Evolutionary conservation across 2,329 filamentous ascomycete genomes (phyloP).

Genomic region (Ophiocordyceps australis): DNA sequence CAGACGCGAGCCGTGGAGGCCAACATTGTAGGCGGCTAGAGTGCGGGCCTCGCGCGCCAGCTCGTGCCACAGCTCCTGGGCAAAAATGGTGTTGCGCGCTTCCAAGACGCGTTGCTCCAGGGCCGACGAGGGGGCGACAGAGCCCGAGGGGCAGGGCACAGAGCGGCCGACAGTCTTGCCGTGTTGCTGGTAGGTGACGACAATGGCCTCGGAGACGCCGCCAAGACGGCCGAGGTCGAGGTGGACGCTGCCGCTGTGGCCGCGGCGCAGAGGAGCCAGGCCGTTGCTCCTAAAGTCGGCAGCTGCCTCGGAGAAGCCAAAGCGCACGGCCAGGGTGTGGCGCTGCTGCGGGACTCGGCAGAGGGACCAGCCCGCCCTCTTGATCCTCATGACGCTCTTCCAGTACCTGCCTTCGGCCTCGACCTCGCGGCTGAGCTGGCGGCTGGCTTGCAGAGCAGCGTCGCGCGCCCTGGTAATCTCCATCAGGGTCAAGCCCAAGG

Average conservation of each 20-base stretch:
- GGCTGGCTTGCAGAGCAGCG: constrained; percentile 53
- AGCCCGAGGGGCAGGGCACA: constrained; percentile 27
- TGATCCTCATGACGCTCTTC: constrained; percentile 68
- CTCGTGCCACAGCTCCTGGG: constrained; percentile 83
- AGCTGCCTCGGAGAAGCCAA: constrained; percentile 60
- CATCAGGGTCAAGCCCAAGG: constrained; percentile 60
- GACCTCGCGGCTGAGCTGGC: constrained; percentile 59
- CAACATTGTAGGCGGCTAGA: constrained; percentile 53
- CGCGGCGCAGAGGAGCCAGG: constrained; percentile 62
- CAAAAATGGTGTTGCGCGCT: constrained; percentile 62
- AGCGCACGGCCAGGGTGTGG: constrained; percentile 66
- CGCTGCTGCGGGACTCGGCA: constrained; percentile 57
- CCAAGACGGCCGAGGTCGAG: constrained; percentile 46
- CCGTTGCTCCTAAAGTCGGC: constrained; percentile 47
- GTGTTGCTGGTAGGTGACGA: constrained; percentile 44
- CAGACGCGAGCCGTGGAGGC: constrained; percentile 38
- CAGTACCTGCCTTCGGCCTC: constrained; percentile 72
- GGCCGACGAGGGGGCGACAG: constrained; percentile 29
- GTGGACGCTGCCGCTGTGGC: constrained; percentile 54
- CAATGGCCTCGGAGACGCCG: constrained; percentile 38
- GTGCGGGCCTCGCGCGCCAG: constrained; percentile 64
- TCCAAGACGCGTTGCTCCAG: constrained; percentile 54
- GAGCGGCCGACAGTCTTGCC: constrained; percentile 40
- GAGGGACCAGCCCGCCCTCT: constrained; percentile 72
- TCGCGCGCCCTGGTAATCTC: constrained; percentile 59